Percentiles rank a stretch among this genome's conserved stretches.
phyloP scores from a whole-genome alignment of 1,284 basidiomycete genomes.

The Ustilago hordei region DNA sequence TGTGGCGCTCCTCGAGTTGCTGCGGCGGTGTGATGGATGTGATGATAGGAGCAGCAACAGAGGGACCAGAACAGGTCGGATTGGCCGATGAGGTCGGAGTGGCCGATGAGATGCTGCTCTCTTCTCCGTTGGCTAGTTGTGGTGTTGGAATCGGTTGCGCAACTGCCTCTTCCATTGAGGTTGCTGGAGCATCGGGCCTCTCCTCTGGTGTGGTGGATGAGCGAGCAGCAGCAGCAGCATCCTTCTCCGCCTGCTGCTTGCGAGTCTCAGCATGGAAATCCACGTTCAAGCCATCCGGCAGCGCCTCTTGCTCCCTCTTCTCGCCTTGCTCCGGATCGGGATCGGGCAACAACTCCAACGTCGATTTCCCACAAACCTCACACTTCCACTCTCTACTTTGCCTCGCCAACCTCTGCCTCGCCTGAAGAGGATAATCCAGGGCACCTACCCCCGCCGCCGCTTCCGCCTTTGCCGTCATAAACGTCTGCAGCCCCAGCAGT shows the following conservation, averaged over 20 bases:
- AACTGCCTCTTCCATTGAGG: not conserved
- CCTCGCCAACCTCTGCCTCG: slow-evolving; percentile 77
- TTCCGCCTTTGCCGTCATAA: slow-evolving; percentile 70
- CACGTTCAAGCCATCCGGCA: slow-evolving; percentile 39
- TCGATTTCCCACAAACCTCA: slow-evolving; percentile 34
- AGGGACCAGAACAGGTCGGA: not conserved
- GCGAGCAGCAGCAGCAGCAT: not conserved
- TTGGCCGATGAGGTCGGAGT: not conserved
- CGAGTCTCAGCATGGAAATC: slow-evolving; percentile 25
- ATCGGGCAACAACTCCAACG: slow-evolving; percentile 46
- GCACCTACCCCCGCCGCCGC: slow-evolving; percentile 90
- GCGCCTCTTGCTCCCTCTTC: slow-evolving; percentile 3
- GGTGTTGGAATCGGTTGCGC: not conserved
- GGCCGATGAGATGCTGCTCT: not conserved
- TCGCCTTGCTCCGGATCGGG: slow-evolving; percentile 10
- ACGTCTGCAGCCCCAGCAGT: slow-evolving; percentile 70
- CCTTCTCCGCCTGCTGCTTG: slow-evolving; percentile 2
- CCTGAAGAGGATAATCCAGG: slow-evolving; percentile 88
- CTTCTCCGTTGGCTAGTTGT: not conserved
- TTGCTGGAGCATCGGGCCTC: not conserved
- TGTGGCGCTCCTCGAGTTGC: not conserved
- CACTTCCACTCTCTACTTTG: slow-evolving; percentile 53
- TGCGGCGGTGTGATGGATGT: not conserved
- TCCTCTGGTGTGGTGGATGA: not conserved
- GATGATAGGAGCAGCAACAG: not conserved